Evolutionary conservation across 208 protist species (phyloP).

Genomic region (Naegleria lovaniensis): DNA sequence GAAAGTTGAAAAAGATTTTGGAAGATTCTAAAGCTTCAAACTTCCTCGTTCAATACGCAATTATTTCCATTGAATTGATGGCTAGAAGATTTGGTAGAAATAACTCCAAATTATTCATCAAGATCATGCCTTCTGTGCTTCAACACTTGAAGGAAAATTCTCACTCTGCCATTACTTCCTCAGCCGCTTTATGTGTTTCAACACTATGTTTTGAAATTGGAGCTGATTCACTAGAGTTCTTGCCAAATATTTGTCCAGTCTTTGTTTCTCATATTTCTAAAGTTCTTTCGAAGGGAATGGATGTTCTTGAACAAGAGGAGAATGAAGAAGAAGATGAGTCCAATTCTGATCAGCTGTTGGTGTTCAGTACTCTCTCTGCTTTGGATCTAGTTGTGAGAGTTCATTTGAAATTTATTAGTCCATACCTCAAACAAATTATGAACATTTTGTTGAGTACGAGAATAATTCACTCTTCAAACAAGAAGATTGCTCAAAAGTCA

Average conservation of each 20-base stretch:
- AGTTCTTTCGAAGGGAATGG: background rate
- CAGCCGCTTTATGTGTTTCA: background rate
- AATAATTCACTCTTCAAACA: background rate
- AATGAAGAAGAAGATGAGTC: background rate
- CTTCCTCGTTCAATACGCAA: background rate
- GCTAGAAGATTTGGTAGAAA: background rate
- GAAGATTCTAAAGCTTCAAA: background rate
- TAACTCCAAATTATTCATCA: background rate
- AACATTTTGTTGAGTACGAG: background rate
- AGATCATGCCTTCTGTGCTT: background rate
- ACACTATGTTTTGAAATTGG: background rate
- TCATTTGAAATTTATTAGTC: background rate
- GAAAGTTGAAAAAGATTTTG: background rate
- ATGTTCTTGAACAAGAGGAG: background rate
- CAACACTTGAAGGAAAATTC: background rate
- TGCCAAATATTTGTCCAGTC: background rate
- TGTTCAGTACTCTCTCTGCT: background rate
- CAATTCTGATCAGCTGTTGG: background rate
- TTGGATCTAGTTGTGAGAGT: background rate
- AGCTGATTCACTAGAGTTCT: background rate
- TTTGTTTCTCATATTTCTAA: background rate
- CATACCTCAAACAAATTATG: background rate
- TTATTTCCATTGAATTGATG: background rate
- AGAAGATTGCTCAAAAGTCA: background rate
- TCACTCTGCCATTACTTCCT: background rate